Evolutionary conservation across 768 basidiomycete genomes (phyloP), one percentile per base, ranked within the genome.

Genomic region (Tricholoma sp.): DNA sequence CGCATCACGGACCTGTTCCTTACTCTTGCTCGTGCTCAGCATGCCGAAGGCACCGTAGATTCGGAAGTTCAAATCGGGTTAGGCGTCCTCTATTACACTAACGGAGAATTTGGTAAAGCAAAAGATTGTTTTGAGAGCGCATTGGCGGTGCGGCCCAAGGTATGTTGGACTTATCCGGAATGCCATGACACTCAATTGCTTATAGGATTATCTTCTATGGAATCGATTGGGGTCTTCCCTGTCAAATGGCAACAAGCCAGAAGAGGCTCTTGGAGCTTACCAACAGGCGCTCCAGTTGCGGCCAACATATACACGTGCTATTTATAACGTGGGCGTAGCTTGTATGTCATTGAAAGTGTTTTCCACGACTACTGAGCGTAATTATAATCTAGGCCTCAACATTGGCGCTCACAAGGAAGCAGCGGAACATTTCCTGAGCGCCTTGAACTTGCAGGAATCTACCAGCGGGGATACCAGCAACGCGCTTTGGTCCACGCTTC

Each of bases 311-410:
- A 98, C 97, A 0, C 86, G 97, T 10, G 97, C 95, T 9, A 91
- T 98, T 21, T 98, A 96, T 68, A 99, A 99, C 65, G 91, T 99
- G 34, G 97, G 95, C 45, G 97, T 99, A 24, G 94, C 95, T 19
- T 99, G 94, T 94, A 66, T 64, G 91, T 83, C 45, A 53, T 52
- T 4, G 14, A 18, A 24, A 39, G 39, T 49, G 53, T 57, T 22
- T 47, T 29, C 3, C 7, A 27, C 24, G 50, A 57, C 9, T 50
- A 61, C n/a, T 21, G 58, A 41, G 22, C 12, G 35, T 55, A 54
- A 49, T 60, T 29, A 58, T 54, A 50, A 46, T 50, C 19, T 57
- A 97, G 94, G 96, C 67, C 72, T 99, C 59, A 99, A 99, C 69
- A 96, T 98, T 52, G 95, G 94, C 8, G 93, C 94, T 8, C 82